Conservation (phyloP, 108 stramenopile species). For the Fistulifera solaris region DNA sequence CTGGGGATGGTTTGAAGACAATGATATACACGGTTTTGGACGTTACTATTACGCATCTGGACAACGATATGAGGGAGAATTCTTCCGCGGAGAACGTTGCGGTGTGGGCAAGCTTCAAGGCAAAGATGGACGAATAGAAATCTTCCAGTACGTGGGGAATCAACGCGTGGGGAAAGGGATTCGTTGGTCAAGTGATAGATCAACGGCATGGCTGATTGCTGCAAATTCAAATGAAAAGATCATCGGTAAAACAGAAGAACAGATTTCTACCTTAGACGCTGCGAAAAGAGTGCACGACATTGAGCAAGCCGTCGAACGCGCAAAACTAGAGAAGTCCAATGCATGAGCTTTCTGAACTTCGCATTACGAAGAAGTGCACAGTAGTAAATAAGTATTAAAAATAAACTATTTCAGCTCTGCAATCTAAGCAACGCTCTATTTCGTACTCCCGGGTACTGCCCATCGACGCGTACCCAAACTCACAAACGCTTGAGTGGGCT, state of each 20-base stretch:
- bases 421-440: too few species aligned
- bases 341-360: too few species aligned
- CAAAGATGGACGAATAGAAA: conserved; percentile 46
- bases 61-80: conserved; percentile 41
- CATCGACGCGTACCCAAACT: too few species aligned
- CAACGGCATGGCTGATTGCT: conserved; percentile 37
- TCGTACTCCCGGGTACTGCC: too few species aligned
- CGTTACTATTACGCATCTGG: conserved; percentile 50
- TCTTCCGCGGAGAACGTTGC: conserved; percentile 31
- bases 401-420: too few species aligned
- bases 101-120: conserved; percentile 54
- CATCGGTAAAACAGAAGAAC: neutral
- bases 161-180: conserved; percentile 37
- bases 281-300: conserved; percentile 5
- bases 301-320: neutral
- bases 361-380: too few species aligned
- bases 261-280: conserved; percentile 2
- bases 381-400: too few species aligned
- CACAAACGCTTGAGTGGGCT: too few species aligned
- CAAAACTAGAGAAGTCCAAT: too few species aligned
- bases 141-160: conserved; percentile 43
- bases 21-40: conserved; percentile 15
- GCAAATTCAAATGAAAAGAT: neutral
- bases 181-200: conserved; percentile 47
- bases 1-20: conserved; percentile 18